Evolutionary conservation across 2,329 filamentous ascomycete species (phyloP), one percentile per base, ranked within the genome.

Genomic region (Alternaria triticina): DNA sequence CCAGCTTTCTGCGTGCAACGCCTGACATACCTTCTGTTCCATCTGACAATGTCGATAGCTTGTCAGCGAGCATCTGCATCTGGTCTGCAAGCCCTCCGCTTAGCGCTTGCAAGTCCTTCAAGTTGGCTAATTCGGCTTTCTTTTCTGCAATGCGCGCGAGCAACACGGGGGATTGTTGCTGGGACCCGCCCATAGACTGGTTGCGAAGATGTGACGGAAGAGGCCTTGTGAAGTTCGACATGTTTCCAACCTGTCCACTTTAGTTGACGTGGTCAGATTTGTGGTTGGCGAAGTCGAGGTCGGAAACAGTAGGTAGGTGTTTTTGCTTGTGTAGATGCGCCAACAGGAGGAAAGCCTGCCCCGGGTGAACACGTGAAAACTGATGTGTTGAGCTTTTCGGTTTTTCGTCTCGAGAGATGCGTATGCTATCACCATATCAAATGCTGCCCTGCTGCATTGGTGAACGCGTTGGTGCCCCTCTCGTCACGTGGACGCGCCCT

Each of bases 81-180:
- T 96, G 92, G 44, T 87, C 86, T 45, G 92, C 92, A 33, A 95
- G 86, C 2, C 90, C 91, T 22, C 90, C 91, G 71, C 91, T 95
- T 49, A 96, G 85, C 72, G 94, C 90, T 70, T 91, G 88, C 55
- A 96, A 82, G 78, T 96, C 90, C 75, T 88, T 91, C 61, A 96
- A 84, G 72, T 89, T 92, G 71, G 94, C 91, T 6, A 96, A 86
- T 79, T 96, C 93, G 57, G 89, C 88, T 79, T 91, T 93, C 84
- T 96, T 96, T 82, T 96, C 92, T 67, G 91, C 89, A 76, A 96
- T 93, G 67, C 92, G 90, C 47, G 91, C 88, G 56, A 91, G 82
- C 15, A 96, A 84, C 25, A 88, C 87, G 1, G 91, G 88, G 1
- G 91, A 91, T 78, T 92, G 90, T 51, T 88, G 70, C 77, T 55